Conservation (phyloP, 257 asterid genomes). For the Misopates orontium region DNA sequence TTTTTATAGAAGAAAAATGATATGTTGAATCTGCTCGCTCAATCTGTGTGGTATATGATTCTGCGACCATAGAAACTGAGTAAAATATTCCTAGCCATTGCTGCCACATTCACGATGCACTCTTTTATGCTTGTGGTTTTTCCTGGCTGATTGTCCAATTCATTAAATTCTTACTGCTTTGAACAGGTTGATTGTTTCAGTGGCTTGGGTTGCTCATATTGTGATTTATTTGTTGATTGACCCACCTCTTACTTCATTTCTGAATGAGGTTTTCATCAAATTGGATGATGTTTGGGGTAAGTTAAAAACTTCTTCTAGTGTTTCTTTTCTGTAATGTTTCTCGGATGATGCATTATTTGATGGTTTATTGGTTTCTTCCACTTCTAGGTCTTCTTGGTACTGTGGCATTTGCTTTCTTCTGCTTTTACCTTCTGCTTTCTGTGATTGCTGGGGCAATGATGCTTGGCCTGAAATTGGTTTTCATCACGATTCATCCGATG, state of each 20-base stretch:
- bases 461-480: slow-evolving; percentile 92
- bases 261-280: slow-evolving; percentile 88
- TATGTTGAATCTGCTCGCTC: background rate
- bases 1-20: background rate
- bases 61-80: too few species aligned
- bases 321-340: slow-evolving; percentile 15
- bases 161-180: slow-evolving; percentile 22
- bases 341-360: slow-evolving; percentile 22
- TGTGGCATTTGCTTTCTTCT: slow-evolving; percentile 95
- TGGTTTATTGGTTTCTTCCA: slow-evolving; percentile 23
- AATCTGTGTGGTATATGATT: background rate
- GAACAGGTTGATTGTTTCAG: slow-evolving; percentile 86
- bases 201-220: slow-evolving; percentile 93
- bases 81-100: too few species aligned
- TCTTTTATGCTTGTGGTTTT: slow-evolving; percentile 2
- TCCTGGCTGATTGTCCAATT: slow-evolving; percentile 16
- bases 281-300: slow-evolving; percentile 95
- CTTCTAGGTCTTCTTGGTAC: slow-evolving; percentile 94
- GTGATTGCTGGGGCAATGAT: slow-evolving; percentile 99
- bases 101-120: background rate
- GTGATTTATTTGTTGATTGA: slow-evolving; percentile 85
- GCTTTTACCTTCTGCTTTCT: slow-evolving; percentile 94
- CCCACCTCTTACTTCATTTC: slow-evolving; percentile 91
- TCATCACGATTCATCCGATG: slow-evolving; percentile 96
- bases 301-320: slow-evolving; percentile 9